Conservation (phyloP, 2,329 filamentous ascomycete genomes). For the Pseudogymnoascus pannorum region DNA sequence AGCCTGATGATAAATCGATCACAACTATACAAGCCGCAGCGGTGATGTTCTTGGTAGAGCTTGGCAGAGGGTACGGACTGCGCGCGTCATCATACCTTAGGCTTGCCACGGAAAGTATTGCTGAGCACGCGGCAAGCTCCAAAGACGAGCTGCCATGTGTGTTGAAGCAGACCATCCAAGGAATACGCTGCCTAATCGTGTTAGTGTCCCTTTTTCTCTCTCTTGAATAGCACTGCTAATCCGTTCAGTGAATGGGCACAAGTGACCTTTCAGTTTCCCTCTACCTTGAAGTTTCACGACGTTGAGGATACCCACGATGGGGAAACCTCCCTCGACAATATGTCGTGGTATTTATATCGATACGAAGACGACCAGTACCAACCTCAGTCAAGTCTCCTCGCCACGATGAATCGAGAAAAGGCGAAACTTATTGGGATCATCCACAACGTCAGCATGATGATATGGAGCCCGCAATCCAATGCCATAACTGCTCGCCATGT, state of each 20-base stretch:
- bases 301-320: constrained; percentile 15
- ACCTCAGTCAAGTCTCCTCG: constrained; percentile 20
- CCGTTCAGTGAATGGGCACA: constrained; percentile 28
- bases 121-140: constrained; percentile 5
- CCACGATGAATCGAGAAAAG: constrained; percentile 27
- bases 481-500: constrained; percentile 19
- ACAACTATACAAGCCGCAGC: constrained; percentile 27
- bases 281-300: constrained; percentile 8
- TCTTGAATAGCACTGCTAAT: constrained; percentile 17
- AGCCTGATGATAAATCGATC: constrained; percentile 20
- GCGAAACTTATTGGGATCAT: constrained; percentile 25
- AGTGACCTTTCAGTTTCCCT: constrained; percentile 26
- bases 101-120: constrained; percentile 20
- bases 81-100: constrained; percentile 25
- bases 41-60: constrained; percentile 28
- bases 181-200: constrained; percentile 29
- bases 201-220: constrained; percentile 18
- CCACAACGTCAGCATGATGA: constrained; percentile 20
- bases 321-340: constrained; percentile 17
- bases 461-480: constrained; percentile 19
- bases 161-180: constrained; percentile 26
- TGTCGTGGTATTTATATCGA: constrained; percentile 24
- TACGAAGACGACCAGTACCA: constrained; percentile 17
- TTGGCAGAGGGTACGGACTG: constrained; percentile 21
- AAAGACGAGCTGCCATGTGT: constrained; percentile 22